Evolutionary conservation across 768 basidiomycete species (phyloP).

Genomic region (Tricholomella constricta): DNA sequence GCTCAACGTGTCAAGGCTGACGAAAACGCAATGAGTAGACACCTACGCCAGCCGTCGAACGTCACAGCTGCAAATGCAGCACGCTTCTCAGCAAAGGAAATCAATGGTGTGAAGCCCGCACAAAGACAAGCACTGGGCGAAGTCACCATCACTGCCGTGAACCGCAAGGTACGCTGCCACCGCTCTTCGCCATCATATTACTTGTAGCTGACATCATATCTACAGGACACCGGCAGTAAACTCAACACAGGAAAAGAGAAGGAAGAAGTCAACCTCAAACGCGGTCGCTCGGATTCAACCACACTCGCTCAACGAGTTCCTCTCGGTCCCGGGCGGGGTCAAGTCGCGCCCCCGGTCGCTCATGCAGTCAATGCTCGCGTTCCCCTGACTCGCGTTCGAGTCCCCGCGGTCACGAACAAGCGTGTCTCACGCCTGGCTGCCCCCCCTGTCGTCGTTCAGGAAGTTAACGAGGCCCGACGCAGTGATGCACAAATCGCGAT

Average conservation of each 20-base stretch:
- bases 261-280: constrained; percentile 63
- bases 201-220: constrained; percentile 23
- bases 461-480: constrained; percentile 38
- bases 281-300: constrained; percentile 66
- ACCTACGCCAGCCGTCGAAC: constrained; percentile 63
- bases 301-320: constrained; percentile 71
- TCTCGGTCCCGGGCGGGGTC: constrained; percentile 57
- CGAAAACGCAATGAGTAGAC: constrained; percentile 75
- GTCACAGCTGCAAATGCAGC: constrained; percentile 46
- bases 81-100: constrained; percentile 53
- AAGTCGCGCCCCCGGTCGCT: constrained; percentile 44
- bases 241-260: constrained; percentile 60
- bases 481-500: constrained; percentile 53
- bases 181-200: constrained; percentile 4
- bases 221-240: constrained; percentile 52
- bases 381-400: constrained; percentile 31
- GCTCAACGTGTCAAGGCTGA: constrained; percentile 72
- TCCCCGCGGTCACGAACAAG: constrained; percentile 31
- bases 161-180: constrained; percentile 62
- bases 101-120: constrained; percentile 52
- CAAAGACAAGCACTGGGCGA: constrained; percentile 76
- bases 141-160: constrained; percentile 77
- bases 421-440: constrained; percentile 47
- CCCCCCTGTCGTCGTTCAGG: constrained; percentile 41
- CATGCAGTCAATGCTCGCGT: constrained; percentile 42